Evolutionary conservation across 352 stramenopile genomes (phyloP), one percentile per base, ranked within the genome.

Genomic region (Phytophthora colocasiae): DNA sequence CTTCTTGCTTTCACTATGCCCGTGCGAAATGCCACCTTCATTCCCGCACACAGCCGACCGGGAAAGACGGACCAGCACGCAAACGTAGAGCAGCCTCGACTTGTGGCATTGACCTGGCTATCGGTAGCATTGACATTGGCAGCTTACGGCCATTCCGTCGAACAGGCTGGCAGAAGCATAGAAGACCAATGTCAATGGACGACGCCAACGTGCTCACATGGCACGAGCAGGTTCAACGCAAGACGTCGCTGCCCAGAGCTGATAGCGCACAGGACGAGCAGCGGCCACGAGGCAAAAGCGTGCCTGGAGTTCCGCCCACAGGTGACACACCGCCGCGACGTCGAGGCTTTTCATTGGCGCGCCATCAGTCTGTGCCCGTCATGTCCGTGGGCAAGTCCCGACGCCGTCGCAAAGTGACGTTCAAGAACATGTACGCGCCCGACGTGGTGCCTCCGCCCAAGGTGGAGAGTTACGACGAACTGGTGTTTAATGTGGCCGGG

Each of bases 401-500:
- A 22, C 56, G 65, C 1, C 66, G 66, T 9, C 77, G 79, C 9
- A 76, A 75, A 22, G 79, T 88, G 34, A 83, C 75, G 53, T 88
- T 88, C 58, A 75, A 81, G 58, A 79, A 78, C 59, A 67, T 62
- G 38, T 72, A 83, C 57, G 50, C 73, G 32, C 58, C 74, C 24
- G 77, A 86, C 26, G 59, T 80, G 34, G 71, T 79, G 49, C 77
- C 79, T 4, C 58, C 63, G 3, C 55, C 62, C 2, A 60, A 64
- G 32, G 66, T 83, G 19, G 47, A 70, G 58, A 87, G 75, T 29
- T 89, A 87, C 64, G 80, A 89, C 60, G 80, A 89, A 44, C 67
- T 89, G 24, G 66, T 89, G 48, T 89, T 89, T 52, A 80, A 75
- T 34, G 77, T 89, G 29, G 80, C 77, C 0, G 78, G 78, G 0